Evolutionary conservation across 345 rosid species (phyloP).

Genomic region (Linum lewisii): DNA sequence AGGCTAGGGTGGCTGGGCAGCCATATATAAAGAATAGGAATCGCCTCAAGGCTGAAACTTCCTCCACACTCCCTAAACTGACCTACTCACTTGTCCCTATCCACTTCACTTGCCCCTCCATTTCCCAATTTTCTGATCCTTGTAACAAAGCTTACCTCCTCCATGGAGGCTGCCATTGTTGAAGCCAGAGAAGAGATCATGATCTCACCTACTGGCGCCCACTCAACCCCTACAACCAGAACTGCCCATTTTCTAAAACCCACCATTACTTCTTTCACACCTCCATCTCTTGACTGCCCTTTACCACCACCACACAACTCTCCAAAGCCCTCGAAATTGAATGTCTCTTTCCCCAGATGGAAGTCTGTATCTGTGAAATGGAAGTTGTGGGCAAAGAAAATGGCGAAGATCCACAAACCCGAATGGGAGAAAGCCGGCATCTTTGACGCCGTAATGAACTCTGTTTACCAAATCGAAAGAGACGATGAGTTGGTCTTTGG

Average conservation of each 20-base stretch:
- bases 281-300: slow-evolving; percentile 3
- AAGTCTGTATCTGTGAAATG: neutral
- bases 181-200: slow-evolving; percentile 15
- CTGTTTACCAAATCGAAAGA: neutral
- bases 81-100: no score
- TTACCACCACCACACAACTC: neutral
- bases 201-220: slow-evolving; percentile 1
- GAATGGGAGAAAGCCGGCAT: slow-evolving; percentile 12
- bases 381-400: slow-evolving; percentile 5
- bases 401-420: neutral
- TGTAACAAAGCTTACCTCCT: no score
- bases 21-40: no score
- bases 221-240: slow-evolving; percentile 5
- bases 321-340: neutral
- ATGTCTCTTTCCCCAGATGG: neutral
- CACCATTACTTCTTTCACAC: slow-evolving; percentile 13
- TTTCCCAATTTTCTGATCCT: no score
- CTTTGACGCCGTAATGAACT: slow-evolving; percentile 5
- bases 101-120: no score
- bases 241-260: slow-evolving; percentile 18
- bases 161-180: neutral
- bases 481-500: neutral
- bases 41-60: no score
- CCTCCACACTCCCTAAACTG: no score
- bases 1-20: no score